phyloP scores from a whole-genome alignment of 441 rosid genomes.

The Capsella rubella region DNA sequence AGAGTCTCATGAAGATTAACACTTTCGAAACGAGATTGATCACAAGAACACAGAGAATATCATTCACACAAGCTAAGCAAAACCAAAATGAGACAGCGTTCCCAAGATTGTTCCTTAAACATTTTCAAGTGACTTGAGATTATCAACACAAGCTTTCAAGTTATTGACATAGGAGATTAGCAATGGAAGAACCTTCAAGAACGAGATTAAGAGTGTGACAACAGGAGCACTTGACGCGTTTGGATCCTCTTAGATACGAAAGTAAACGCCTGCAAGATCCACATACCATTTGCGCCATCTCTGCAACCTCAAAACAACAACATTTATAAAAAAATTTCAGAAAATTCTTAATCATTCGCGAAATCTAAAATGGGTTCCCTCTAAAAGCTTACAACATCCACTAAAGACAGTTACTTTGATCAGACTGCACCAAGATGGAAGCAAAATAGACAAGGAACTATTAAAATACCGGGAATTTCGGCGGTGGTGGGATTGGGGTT shows the following conservation, averaged over 20 bases:
- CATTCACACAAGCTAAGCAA: constrained; percentile 5
- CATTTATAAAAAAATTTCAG: background rate
- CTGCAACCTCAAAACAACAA: constrained; percentile 40
- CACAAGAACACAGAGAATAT: background rate
- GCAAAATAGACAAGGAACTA: background rate
- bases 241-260: constrained; percentile 72
- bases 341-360: background rate
- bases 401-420: background rate
- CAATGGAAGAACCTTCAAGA: constrained; percentile 66
- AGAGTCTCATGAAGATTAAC: constrained; percentile 3
- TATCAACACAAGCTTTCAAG: constrained; percentile 10
- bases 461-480: constrained; percentile 33
- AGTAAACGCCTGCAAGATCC: constrained; percentile 89
- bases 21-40: background rate
- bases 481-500: constrained; percentile 38
- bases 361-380: background rate
- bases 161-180: constrained; percentile 17
- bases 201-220: constrained; percentile 79
- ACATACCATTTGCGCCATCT: constrained; percentile 74
- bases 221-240: constrained; percentile 67
- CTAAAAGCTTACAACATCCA: constrained; percentile 1
- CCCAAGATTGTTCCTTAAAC: constrained; percentile 7
- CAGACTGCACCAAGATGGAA: background rate
- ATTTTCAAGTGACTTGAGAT: background rate
- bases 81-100: background rate